Evolutionary conservation across 139 green algal species (phyloP).

Genomic region (Auxenochlorella protothecoides): DNA sequence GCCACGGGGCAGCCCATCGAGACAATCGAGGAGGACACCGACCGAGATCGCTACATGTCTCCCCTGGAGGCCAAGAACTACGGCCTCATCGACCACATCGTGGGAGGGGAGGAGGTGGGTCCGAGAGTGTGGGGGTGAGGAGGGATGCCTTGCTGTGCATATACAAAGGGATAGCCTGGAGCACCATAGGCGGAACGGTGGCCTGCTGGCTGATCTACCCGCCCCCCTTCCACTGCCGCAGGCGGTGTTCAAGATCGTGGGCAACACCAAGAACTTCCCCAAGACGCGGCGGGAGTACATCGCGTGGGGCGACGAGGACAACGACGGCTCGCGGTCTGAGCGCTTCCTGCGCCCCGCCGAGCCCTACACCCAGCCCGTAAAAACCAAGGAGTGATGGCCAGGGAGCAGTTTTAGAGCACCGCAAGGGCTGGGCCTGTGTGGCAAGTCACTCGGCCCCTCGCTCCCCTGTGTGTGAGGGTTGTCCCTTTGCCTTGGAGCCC

Average conservation of each 20-base stretch:
- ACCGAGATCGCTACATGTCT: slow-evolving; percentile 96
- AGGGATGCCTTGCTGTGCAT: too few species aligned
- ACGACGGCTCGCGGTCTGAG: slow-evolving; percentile 17
- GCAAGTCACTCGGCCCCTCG: neutral
- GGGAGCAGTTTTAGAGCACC: too few species aligned
- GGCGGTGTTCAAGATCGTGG: slow-evolving; percentile 53
- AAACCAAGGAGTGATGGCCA: too few species aligned
- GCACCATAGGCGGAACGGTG: too few species aligned
- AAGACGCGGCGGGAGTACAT: slow-evolving; percentile 62
- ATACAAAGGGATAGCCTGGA: too few species aligned
- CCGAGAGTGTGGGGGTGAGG: neutral
- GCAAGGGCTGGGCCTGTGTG: neutral
- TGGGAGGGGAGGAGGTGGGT: slow-evolving; percentile 80
- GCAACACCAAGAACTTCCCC: slow-evolving; percentile 44
- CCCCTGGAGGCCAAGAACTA: slow-evolving; percentile 92
- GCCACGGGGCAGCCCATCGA: slow-evolving; percentile 74
- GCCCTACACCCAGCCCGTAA: slow-evolving; percentile 30
- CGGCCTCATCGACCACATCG: slow-evolving; percentile 93
- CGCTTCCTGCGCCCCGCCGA: slow-evolving; percentile 40
- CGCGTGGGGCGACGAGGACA: slow-evolving; percentile 34
- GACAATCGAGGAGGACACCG: slow-evolving; percentile 92
- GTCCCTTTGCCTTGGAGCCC: neutral
- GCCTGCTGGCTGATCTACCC: too few species aligned
- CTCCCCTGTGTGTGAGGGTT: neutral
- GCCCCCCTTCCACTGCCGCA: neutral